phyloP scores from a whole-genome alignment of 352 stramenopile species.

The Halophytophthora batemanensis region DNA sequence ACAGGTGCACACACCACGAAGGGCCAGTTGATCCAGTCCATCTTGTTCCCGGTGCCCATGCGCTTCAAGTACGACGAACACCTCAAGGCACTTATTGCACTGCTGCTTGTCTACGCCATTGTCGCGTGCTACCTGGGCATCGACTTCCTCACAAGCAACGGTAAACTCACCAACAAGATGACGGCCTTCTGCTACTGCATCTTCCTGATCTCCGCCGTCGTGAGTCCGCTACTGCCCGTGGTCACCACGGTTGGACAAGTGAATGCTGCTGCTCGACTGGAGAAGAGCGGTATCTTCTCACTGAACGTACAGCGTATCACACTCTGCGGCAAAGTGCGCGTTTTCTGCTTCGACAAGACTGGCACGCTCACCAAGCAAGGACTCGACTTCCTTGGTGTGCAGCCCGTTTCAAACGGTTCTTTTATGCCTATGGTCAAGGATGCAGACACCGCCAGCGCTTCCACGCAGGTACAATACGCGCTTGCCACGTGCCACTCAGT shows the following conservation, averaged over 20 bases:
- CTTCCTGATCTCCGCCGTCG: constrained; percentile 41
- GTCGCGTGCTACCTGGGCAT: constrained; percentile 38
- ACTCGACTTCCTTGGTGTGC: constrained; percentile 53
- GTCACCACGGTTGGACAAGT: constrained; percentile 67
- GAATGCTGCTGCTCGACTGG: constrained; percentile 52
- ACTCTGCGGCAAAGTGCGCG: constrained; percentile 65
- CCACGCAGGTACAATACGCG: constrained; percentile 19
- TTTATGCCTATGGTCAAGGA: constrained; percentile 15
- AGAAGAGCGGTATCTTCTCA: constrained; percentile 48
- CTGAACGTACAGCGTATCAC: constrained; percentile 64
- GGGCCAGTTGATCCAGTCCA: constrained; percentile 62
- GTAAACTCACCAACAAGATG: constrained; percentile 40
- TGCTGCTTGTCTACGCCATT: constrained; percentile 53
- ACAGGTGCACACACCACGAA: constrained; percentile 65
- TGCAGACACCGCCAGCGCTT: constrained; percentile 7
- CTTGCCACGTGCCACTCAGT: constrained; percentile 67
- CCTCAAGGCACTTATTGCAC: constrained; percentile 50
- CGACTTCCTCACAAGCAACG: constrained; percentile 36
- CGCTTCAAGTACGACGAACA: constrained; percentile 84
- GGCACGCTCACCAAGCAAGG: constrained; percentile 80
- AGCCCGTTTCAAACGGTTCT: constrained; percentile 6
- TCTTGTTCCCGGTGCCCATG: constrained; percentile 68
- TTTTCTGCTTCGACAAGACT: constrained; percentile 84
- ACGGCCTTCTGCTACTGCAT: constrained; percentile 40
- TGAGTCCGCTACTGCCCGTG: constrained; percentile 70